Conservation (phyloP, 108 stramenopile species). For the Fistulifera pelliculosa region DNA sequence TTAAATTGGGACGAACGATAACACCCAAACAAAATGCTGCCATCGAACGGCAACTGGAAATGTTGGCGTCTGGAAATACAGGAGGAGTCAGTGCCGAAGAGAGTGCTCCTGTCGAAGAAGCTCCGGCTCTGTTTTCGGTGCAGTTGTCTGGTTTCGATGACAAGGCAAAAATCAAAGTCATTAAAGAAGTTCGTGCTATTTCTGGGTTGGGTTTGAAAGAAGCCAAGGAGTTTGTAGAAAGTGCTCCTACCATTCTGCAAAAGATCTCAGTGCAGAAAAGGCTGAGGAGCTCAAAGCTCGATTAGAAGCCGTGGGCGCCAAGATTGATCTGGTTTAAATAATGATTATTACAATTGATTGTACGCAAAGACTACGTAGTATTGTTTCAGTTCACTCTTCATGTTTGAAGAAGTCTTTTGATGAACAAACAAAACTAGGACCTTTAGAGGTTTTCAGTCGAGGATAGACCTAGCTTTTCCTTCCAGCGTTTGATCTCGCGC, state of each 20-base stretch:
- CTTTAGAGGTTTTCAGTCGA: too few species aligned
- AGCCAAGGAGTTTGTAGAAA: slow-evolving; percentile 91
- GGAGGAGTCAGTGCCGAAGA: slow-evolving; percentile 7
- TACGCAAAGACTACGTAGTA: too few species aligned
- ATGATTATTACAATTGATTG: background rate
- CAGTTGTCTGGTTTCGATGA: slow-evolving; percentile 84
- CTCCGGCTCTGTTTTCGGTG: slow-evolving; percentile 70
- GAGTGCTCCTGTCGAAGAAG: slow-evolving; percentile 31
- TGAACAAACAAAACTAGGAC: too few species aligned
- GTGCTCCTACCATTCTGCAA: slow-evolving; percentile 61
- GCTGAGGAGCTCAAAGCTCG: slow-evolving; percentile 78
- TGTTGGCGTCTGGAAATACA: background rate
- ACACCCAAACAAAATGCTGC: slow-evolving; percentile 7
- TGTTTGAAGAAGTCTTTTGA: too few species aligned
- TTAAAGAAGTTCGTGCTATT: slow-evolving; percentile 87
- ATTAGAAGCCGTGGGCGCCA: slow-evolving; percentile 73
- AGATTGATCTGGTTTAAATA: slow-evolving; percentile 58
- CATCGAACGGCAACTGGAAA: background rate
- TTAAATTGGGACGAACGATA: slow-evolving; percentile 58
- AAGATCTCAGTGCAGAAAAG: slow-evolving; percentile 75
- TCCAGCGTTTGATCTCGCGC: too few species aligned
- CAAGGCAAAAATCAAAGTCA: slow-evolving; percentile 93
- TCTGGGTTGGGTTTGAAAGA: slow-evolving; percentile 89
- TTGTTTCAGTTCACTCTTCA: too few species aligned
- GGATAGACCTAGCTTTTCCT: too few species aligned